phyloP scores from a whole-genome alignment of 108 stramenopile genomes.

The Pinguiococcus pyrenoidosus region DNA sequence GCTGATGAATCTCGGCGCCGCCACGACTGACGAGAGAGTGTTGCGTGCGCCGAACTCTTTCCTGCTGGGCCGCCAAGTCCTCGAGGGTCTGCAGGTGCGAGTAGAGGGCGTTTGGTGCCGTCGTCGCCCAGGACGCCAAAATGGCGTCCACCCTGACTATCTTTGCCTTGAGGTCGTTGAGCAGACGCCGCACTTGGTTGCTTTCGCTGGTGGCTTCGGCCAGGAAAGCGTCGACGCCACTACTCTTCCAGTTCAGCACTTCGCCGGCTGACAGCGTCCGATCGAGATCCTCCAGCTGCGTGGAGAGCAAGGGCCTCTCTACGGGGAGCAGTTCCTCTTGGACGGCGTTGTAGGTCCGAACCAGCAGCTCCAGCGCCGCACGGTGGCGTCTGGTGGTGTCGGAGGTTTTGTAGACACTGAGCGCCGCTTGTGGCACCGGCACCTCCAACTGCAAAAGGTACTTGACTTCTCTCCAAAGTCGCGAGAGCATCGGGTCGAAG shows the following conservation, averaged over 20 bases:
- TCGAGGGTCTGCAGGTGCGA: too few species aligned
- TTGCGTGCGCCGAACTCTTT: not conserved
- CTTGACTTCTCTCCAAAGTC: constrained; percentile 33
- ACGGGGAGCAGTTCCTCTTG: constrained; percentile 28
- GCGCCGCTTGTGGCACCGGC: too few species aligned
- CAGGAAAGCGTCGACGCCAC: constrained; percentile 19
- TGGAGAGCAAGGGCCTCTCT: constrained; percentile 22
- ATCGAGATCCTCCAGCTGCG: constrained; percentile 19
- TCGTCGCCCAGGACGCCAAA: too few species aligned
- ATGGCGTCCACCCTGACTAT: too few species aligned
- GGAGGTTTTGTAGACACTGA: too few species aligned
- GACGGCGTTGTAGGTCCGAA: constrained; percentile 31
- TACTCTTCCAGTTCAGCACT: constrained; percentile 11
- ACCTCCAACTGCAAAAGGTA: constrained; percentile 33
- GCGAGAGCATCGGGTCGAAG: constrained; percentile 29
- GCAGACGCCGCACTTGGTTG: too few species aligned
- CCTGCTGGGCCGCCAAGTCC: too few species aligned
- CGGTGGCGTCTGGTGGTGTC: too few species aligned
- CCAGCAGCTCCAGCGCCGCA: too few species aligned
- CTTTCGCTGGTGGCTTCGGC: constrained; percentile 2
- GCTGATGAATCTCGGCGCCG: constrained; percentile 23
- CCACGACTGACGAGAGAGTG: constrained; percentile 1
- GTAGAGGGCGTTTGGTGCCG: too few species aligned
- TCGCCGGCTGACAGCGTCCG: constrained; percentile 21
- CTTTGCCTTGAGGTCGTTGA: too few species aligned